Evolutionary conservation across 2,329 filamentous ascomycete species (phyloP), one percentile per base, ranked within the genome.

Genomic region (Alternaria infectoria): DNA sequence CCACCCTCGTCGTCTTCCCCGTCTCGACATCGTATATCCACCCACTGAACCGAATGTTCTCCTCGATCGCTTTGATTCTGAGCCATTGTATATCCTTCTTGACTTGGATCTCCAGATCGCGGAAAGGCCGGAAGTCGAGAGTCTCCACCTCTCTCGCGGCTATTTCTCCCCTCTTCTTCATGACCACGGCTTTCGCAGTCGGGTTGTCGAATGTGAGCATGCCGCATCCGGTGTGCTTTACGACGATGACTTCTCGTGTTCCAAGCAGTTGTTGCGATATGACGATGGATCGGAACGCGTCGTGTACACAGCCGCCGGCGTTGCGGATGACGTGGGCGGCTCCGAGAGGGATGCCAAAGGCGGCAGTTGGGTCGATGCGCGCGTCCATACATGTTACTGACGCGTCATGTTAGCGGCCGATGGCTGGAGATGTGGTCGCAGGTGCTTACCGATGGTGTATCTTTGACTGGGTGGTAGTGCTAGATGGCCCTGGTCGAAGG

Each of bases 301-400:
- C 92, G 40, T 83, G 81, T 2, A 87, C 89, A 15, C 86, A 88
- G 1, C 84, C 91, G 11, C 81, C 81, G 6, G 82, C 83, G 68
- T 93, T 94, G 62, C 91, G 88, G 63, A 93, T 90, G 30, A 93
- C 87, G 78, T 96, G 92, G 0, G 92, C 92, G 67, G 93, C 91
- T 44, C 92, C 92, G 17, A 92, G 86, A 19, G 85, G 81, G 61
- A 94, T 90, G 9, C 89, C 90, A 57, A 93, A 90, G 8, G 90
- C 90, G 12, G 86, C 82, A 4, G 88, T 85, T 0, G 92, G 88
- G 71, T 95, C 85, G 77, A 84, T 83, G 12, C 92, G 88, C 6
- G 92, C 90, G 74, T 96, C 92, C 91, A 96, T 96, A 80, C 92
- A 96, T 0, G 91, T 92, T 47, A 95, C 85, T 86, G 21, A 45